Evolutionary conservation across 495 filamentous ascomycete genomes (phyloP).

Genomic region (Penicillium paxilli): DNA sequence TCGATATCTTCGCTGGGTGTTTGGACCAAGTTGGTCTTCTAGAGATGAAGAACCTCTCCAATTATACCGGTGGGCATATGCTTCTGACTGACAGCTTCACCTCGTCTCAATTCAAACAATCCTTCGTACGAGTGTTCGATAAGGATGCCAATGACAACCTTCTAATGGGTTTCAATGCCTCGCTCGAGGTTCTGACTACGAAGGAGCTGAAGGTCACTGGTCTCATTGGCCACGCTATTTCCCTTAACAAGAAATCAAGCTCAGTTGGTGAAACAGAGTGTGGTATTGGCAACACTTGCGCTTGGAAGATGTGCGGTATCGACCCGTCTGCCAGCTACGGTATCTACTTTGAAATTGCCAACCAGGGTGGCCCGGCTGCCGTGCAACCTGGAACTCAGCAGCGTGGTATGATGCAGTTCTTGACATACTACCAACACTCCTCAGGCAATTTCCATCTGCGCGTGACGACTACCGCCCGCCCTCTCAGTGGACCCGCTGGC

Average conservation of each 20-base stretch:
- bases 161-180: constrained; percentile 98
- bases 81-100: constrained; percentile 99
- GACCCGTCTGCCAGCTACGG: constrained; percentile 92
- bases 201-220: constrained; percentile 99
- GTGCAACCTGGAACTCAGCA: constrained; percentile 84
- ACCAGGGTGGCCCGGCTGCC: constrained; percentile 84
- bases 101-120: constrained; percentile 99
- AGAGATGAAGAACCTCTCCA: constrained; percentile 98
- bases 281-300: constrained; percentile 98
- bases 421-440: constrained; percentile 98
- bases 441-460: constrained; percentile 94
- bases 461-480: constrained; percentile 90
- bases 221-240: constrained; percentile 94
- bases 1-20: constrained; percentile 98
- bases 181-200: constrained; percentile 92
- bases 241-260: constrained; percentile 95
- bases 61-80: constrained; percentile 97
- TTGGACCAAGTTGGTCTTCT: constrained; percentile 96
- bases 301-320: constrained; percentile 99
- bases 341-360: constrained; percentile 96
- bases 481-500: constrained; percentile 89
- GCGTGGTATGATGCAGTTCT: constrained; percentile 96
- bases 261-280: constrained; percentile 98
- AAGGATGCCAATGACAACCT: constrained; percentile 94
- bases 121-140: constrained; percentile 95